Conservation (phyloP, 306 rosid genomes). For the Dalbergia oliveri region DNA sequence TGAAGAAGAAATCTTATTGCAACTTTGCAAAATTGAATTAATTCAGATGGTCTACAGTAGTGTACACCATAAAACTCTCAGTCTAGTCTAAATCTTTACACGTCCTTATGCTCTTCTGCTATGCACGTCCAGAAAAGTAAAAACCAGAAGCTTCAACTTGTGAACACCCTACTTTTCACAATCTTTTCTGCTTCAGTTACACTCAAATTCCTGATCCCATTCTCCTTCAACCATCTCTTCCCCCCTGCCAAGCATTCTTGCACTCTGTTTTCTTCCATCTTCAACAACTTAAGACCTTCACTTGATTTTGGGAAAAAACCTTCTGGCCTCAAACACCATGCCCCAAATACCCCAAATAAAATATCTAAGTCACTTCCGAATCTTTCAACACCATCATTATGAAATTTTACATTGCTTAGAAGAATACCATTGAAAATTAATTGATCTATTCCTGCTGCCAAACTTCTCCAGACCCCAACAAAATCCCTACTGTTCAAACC, state of each 20-base stretch:
- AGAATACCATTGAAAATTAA: conserved; percentile 65
- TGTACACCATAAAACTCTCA: conserved; percentile 46
- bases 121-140: conserved; percentile 33
- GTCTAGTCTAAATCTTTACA: conserved; percentile 46
- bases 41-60: conserved; percentile 49
- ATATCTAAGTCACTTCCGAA: conserved; percentile 73
- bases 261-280: conserved; percentile 60
- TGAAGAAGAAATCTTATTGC: conserved; percentile 45
- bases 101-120: conserved; percentile 22
- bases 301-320: conserved; percentile 81
- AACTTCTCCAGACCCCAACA: conserved; percentile 85
- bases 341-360: conserved; percentile 80
- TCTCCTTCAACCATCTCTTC: conserved; percentile 77
- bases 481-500: conserved; percentile 75
- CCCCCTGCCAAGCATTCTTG: conserved; percentile 61
- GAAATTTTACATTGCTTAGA: conserved; percentile 69
- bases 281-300: conserved; percentile 83
- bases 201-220: conserved; percentile 66
- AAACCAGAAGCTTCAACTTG: conserved; percentile 59
- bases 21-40: conserved; percentile 50
- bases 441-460: conserved; percentile 82
- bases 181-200: conserved; percentile 72
- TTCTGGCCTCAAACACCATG: conserved; percentile 92
- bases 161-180: conserved; percentile 68
- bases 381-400: conserved; percentile 72